These are phyloP conservation scores for Paulownia fortunei DNA, from an alignment of 257 asterid genomes.

Conservation along the genomic window DNA sequence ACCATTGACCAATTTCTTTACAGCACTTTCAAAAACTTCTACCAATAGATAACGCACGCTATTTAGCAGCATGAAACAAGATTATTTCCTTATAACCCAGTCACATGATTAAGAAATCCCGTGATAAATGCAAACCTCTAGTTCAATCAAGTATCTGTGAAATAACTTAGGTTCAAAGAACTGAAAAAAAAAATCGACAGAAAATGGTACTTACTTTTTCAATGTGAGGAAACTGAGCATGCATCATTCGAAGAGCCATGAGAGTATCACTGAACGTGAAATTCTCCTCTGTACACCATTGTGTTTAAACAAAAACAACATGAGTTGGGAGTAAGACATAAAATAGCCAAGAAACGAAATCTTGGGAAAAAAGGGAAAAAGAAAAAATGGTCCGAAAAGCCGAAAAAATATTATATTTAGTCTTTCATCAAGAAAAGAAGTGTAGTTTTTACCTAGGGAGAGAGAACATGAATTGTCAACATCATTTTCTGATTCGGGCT, in stretches of 20 bases:
- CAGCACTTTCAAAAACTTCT: neutral
- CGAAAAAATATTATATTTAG: neutral
- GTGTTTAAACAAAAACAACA: neutral
- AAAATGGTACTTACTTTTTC: slow-evolving; percentile 52
- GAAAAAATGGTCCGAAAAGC: neutral
- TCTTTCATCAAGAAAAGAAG: neutral
- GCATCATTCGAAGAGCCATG: slow-evolving; percentile 95
- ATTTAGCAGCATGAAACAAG: neutral
- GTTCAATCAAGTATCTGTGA: neutral
- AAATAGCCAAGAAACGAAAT: neutral
- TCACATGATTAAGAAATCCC: neutral
- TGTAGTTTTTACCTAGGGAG: slow-evolving; percentile 46
- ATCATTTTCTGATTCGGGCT: slow-evolving; percentile 30
- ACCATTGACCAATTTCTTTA: neutral
- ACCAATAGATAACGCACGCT: neutral
- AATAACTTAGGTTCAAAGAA: slow-evolving; percentile 1
- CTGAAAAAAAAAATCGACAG: neutral
- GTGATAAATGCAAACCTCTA: neutral
- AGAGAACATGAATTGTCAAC: slow-evolving; percentile 37
- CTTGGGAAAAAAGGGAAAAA: neutral
- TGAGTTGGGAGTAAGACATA: neutral
- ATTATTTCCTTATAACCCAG: neutral
- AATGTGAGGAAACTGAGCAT: slow-evolving; percentile 81
- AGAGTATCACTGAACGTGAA: slow-evolving; percentile 74
- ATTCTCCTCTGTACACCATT: slow-evolving; percentile 61